Conservation (phyloP, 257 asterid species). For the Solanum corneliomulleri region DNA sequence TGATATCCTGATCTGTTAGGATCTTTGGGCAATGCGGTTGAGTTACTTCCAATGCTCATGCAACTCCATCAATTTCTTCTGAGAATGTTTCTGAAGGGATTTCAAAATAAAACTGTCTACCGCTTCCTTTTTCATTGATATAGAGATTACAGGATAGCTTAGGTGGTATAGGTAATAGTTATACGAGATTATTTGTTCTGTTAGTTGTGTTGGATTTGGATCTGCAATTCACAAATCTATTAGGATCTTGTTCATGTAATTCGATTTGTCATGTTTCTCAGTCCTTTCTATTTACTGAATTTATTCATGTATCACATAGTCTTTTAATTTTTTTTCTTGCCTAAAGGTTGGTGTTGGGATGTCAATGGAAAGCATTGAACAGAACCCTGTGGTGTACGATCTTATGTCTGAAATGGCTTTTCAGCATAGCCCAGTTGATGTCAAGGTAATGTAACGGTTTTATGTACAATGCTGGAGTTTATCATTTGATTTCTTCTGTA, state of each 20-base stretch:
- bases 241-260: background rate
- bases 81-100: background rate
- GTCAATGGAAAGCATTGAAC: slow-evolving; percentile 93
- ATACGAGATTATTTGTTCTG: background rate
- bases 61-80: background rate
- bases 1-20: background rate
- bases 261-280: background rate
- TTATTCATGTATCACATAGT: background rate
- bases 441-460: slow-evolving; percentile 29
- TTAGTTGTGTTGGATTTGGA: background rate
- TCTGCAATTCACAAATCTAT: background rate
- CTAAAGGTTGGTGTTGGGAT: slow-evolving; percentile 84
- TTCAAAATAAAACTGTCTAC: background rate
- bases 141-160: background rate
- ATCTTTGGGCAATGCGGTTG: background rate
- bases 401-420: slow-evolving; percentile 92
- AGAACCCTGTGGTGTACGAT: slow-evolving; percentile 73
- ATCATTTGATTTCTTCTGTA: background rate
- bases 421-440: slow-evolving; percentile 38
- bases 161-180: background rate
- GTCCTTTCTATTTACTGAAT: background rate
- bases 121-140: background rate
- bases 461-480: background rate
- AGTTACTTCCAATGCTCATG: background rate
- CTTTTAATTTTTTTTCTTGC: background rate